Conservation (phyloP, 129 eudicot genomes). For the sunflower (Helianthus annuus) region HanXRQr2.0-SUNRISE NC_035443.2:165800865-165801364, state of each 20-base stretch:
- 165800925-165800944: conserved; percentile 6
- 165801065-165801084: no score
- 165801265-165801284: background rate
- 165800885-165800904: no score
- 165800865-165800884: conserved; percentile 39
- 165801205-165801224: background rate
- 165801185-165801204: background rate
- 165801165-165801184: background rate
- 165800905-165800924: background rate
- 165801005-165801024: no score
- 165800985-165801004: no score
- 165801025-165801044: conserved; percentile 14
- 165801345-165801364: conserved; percentile 9
- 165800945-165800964: conserved; percentile 4
- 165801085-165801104: no score
- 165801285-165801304: background rate
- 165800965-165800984: no score
- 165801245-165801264: background rate
- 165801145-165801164: background rate
- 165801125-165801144: conserved; percentile 13
- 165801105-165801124: no score
- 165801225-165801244: conserved; percentile 5
- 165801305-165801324: background rate
- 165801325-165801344: background rate
- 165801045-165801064: background rate